Conservation (phyloP, 768 basidiomycete genomes). For the Leccinum arenicola region DNA sequence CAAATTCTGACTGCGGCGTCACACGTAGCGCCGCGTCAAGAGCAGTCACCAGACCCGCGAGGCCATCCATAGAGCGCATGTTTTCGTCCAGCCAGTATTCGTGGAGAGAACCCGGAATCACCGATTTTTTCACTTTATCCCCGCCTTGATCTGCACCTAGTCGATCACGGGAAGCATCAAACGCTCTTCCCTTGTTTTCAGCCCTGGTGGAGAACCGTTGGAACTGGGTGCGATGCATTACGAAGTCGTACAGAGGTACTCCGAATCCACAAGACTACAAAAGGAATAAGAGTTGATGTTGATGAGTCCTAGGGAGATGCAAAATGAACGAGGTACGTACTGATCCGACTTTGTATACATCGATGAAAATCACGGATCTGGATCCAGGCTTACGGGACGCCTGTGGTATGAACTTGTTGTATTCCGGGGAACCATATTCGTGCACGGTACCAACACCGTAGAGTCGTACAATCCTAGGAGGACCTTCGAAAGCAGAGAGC, state of each 20-base stretch:
- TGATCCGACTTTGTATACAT: conserved; percentile 55
- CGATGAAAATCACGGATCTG: conserved; percentile 56
- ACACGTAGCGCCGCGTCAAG: conserved; percentile 18
- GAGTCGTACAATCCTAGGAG: conserved; percentile 55
- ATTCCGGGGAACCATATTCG: conserved; percentile 64
- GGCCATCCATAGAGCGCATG: conserved; percentile 53
- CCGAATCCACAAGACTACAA: conserved; percentile 63
- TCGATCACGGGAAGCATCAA: conserved; percentile 3
- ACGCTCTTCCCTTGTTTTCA: conserved; percentile 40
- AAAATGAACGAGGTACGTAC: conserved; percentile 25
- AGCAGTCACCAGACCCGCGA: conserved; percentile 44
- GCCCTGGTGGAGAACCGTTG: conserved; percentile 37
- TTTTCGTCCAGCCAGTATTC: conserved; percentile 53
- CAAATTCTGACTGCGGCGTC: conserved; percentile 15
- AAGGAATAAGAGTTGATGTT: too few relatives aligned
- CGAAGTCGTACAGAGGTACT: conserved; percentile 61
- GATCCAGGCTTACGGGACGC: conserved; percentile 54
- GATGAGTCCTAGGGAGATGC: neutral
- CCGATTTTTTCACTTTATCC: neutral
- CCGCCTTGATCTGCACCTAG: neutral
- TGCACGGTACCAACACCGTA: conserved; percentile 61
- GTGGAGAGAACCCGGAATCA: conserved; percentile 40
- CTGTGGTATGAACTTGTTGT: conserved; percentile 48
- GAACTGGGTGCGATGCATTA: conserved; percentile 52
- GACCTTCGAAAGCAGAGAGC: conserved; percentile 61